Evolutionary conservation across 2,329 filamentous ascomycete species (phyloP).

Genomic region (Pseudogymnoascus sp.): DNA sequence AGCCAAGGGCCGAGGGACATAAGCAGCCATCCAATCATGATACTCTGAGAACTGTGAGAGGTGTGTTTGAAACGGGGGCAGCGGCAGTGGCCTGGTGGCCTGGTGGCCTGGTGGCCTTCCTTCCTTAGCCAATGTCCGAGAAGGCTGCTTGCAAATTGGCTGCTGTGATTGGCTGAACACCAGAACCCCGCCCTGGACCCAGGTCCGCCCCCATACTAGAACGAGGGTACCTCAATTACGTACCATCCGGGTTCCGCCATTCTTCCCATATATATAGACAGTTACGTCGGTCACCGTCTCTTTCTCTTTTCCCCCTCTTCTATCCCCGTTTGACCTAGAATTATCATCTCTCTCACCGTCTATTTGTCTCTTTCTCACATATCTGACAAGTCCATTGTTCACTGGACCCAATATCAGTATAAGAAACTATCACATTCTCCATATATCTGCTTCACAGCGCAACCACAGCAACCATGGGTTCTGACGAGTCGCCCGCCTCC

Average conservation of each 20-base stretch:
- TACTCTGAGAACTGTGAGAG: neutral
- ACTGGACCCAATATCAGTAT: neutral
- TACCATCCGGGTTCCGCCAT: neutral
- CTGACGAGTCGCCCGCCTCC: conserved; percentile 35
- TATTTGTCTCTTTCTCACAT: neutral
- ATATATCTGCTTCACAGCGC: conserved; percentile 3
- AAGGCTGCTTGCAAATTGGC: neutral
- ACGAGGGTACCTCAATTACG: conserved; percentile 6
- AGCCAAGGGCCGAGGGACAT: neutral
- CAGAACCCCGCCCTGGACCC: neutral
- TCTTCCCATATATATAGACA: conserved; percentile 4
- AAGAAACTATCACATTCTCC: neutral
- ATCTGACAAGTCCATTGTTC: neutral
- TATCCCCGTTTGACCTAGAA: neutral
- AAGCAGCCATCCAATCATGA: neutral
- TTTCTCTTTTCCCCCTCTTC: neutral
- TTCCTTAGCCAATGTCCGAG: neutral
- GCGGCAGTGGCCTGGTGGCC: neutral
- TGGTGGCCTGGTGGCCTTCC: neutral
- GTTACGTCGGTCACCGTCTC: neutral
- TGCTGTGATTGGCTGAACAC: neutral
- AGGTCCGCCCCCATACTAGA: neutral
- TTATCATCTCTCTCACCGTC: neutral
- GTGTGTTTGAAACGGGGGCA: neutral
- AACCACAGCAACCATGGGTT: conserved; percentile 31